These are phyloP conservation scores for Hordeum pubiflorum DNA, from an alignment of 202 grass and related monocot species.

Conservation along the genomic window DNA sequence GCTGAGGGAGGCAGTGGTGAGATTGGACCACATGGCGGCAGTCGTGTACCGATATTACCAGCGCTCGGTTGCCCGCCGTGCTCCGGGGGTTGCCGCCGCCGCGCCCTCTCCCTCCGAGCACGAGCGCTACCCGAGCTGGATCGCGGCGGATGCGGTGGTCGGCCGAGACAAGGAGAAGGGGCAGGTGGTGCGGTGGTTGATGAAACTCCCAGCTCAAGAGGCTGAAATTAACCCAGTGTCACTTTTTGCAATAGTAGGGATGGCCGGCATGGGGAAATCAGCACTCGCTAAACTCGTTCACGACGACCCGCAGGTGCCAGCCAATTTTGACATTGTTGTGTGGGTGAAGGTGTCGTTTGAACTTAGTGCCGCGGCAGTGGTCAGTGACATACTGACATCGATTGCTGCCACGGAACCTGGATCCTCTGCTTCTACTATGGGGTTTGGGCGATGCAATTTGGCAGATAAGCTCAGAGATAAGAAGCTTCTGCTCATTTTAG, in stretches of 20 bases:
- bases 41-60: no score
- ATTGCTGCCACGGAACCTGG: neutral
- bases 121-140: neutral
- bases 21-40: neutral
- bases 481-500: neutral
- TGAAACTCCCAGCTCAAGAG: neutral
- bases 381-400: neutral
- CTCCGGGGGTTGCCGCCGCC: no score
- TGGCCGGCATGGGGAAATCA: constrained; percentile 12
- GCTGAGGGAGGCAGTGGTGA: neutral
- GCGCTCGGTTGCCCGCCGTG: neutral
- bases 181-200: neutral
- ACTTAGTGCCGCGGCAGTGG: neutral
- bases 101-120: neutral
- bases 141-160: neutral
- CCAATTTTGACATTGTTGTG: neutral
- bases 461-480: neutral
- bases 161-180: neutral
- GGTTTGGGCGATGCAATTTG: neutral
- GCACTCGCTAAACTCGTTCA: neutral
- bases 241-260: neutral
- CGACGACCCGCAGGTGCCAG: neutral
- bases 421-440: neutral
- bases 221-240: neutral
- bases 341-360: neutral